phyloP scores from a whole-genome alignment of 2,329 filamentous ascomycete species.

The Cladophialophora exuberans region DNA sequence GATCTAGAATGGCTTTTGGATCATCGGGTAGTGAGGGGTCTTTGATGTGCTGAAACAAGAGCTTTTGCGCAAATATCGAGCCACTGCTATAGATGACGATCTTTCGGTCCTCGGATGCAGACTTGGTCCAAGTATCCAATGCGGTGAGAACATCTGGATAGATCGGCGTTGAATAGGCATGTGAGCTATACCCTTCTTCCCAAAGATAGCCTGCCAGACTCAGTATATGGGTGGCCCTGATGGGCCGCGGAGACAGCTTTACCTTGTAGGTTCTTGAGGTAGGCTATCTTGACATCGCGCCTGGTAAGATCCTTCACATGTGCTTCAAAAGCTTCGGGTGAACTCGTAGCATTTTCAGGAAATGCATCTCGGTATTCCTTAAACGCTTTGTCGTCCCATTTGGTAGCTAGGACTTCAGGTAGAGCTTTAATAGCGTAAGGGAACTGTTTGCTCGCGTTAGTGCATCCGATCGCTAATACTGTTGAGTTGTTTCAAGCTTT shows the following conservation, averaged over 20 bases:
- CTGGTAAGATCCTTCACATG: conserved; percentile 28
- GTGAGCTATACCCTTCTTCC: conserved; percentile 27
- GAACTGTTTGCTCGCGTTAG: conserved; percentile 19
- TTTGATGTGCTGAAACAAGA: conserved; percentile 29
- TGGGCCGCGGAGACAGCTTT: neutral
- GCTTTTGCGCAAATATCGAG: conserved; percentile 31
- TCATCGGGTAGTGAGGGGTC: conserved; percentile 7
- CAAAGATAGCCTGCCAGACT: conserved; percentile 26
- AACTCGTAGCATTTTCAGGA: conserved; percentile 20
- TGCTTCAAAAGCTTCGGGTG: conserved; percentile 21
- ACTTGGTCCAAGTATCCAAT: conserved; percentile 16
- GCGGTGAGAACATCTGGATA: conserved; percentile 23
- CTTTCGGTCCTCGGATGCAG: neutral
- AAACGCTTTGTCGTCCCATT: conserved; percentile 27
- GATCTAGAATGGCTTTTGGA: conserved; percentile 13
- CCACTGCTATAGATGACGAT: conserved; percentile 30
- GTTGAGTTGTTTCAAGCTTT: too few species aligned
- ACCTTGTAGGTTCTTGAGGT: conserved; percentile 31
- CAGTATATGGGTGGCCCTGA: neutral
- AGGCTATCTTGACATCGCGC: conserved; percentile 30
- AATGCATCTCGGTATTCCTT: conserved; percentile 24
- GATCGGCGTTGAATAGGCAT: conserved; percentile 25
- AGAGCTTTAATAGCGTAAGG: conserved; percentile 30
- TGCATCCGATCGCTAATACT: neutral
- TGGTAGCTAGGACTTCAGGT: conserved; percentile 19